Percentiles rank a stretch among this genome's conserved stretches.
These are phyloP conservation scores for Diaporthe australafricana DNA, from an alignment of 2,329 filamentous ascomycete genomes.

Conservation along the genomic window DNA sequence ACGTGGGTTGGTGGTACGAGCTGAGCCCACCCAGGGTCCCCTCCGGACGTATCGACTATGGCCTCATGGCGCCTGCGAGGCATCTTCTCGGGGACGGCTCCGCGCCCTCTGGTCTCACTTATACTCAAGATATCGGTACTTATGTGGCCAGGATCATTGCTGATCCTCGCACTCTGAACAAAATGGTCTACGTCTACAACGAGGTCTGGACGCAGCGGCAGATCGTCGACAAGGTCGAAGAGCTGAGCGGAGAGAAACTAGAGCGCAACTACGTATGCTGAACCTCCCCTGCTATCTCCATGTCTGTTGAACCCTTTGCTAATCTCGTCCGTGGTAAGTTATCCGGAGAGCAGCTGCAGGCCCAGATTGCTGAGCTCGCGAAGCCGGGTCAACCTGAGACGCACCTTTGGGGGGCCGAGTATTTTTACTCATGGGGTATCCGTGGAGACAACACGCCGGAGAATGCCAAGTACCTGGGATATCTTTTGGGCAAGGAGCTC, in stretches of 20 bases:
- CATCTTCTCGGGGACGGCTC: conserved; percentile 59
- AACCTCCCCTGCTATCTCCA: rapidly evolving
- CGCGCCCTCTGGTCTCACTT: conserved; percentile 55
- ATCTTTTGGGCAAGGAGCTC: conserved; percentile 29
- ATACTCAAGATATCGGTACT: conserved; percentile 63
- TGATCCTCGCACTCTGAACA: conserved; percentile 65
- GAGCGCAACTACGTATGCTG: conserved; percentile 50
- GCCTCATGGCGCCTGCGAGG: conserved; percentile 48
- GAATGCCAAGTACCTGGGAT: conserved; percentile 32
- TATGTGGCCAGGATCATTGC: conserved; percentile 63
- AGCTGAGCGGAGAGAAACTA: conserved; percentile 60
- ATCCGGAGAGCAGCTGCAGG: conserved; percentile 8
- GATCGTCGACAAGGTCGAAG: conserved; percentile 58
- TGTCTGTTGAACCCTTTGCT: neutral
- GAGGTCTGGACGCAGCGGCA: conserved; percentile 59
- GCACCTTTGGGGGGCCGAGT: conserved; percentile 3
- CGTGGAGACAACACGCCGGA: conserved; percentile 34
- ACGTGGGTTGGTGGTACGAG: conserved; percentile 71
- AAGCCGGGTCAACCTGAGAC: neutral
- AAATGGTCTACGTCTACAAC: conserved; percentile 60
- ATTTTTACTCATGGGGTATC: conserved; percentile 32
- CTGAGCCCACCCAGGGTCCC: conserved; percentile 46
- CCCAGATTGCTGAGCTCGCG: neutral
- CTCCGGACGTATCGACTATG: conserved; percentile 55
- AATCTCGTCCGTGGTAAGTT: neutral